Conservation (phyloP, 129 eudicot species). For the Apium graveolens region DNA sequence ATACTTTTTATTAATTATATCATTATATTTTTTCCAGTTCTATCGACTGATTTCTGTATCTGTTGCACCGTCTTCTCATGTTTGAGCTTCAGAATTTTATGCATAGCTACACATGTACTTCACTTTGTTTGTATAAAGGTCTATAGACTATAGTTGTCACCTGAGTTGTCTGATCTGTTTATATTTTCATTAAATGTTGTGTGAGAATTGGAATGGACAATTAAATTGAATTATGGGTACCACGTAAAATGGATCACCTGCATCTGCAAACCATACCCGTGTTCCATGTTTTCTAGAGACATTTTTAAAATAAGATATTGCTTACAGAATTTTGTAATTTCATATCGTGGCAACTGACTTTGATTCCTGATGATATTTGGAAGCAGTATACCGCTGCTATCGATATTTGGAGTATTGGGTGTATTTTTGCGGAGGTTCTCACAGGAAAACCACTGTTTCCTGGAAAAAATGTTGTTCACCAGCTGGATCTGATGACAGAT, state of each 20-base stretch:
- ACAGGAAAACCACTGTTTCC: slow-evolving; percentile 47
- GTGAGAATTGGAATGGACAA: not conserved
- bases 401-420: slow-evolving; percentile 47
- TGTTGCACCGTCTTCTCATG: not conserved
- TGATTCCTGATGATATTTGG: slow-evolving; percentile 3
- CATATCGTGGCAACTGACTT: not conserved
- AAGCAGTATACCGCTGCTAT: slow-evolving; percentile 43
- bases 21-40: not conserved
- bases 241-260: not conserved
- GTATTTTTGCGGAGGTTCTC: slow-evolving; percentile 42
- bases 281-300: not conserved
- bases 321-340: not conserved
- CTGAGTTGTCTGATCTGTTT: not conserved
- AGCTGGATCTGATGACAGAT: slow-evolving; percentile 41
- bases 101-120: not conserved
- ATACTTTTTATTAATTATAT: not conserved
- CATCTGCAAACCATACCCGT: not conserved
- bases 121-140: not conserved
- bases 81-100: not conserved
- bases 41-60: not conserved
- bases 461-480: slow-evolving; percentile 38
- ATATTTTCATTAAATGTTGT: not conserved
- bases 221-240: not conserved
- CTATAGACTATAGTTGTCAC: not conserved
- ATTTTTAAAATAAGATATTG: not conserved